phyloP scores from a whole-genome alignment of 345 rosid species.

The Populus simonii region DNA sequence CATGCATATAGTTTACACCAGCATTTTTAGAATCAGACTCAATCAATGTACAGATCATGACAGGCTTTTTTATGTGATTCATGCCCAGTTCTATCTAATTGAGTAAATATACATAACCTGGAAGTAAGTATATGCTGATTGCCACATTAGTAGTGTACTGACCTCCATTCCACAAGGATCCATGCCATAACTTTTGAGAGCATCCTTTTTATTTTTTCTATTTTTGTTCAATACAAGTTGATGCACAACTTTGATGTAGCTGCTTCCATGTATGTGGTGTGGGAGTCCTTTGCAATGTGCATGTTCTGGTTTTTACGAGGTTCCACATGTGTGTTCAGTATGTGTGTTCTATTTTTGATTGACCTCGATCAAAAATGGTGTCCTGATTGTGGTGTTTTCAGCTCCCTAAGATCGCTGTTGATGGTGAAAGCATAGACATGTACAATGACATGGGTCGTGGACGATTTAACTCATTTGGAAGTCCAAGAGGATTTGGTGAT shows the following conservation, averaged over 20 bases:
- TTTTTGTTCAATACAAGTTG: neutral
- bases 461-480: constrained; percentile 43
- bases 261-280: neutral
- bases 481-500: constrained; percentile 42
- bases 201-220: neutral
- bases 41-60: neutral
- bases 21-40: neutral
- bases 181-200: neutral
- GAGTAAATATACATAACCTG: neutral
- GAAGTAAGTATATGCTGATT: neutral
- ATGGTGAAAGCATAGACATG: constrained; percentile 49
- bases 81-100: neutral
- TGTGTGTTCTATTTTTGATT: neutral
- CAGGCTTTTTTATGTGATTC: neutral
- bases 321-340: no score
- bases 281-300: neutral
- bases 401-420: constrained; percentile 68
- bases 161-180: neutral
- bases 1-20: neutral
- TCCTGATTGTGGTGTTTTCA: constrained; percentile 28
- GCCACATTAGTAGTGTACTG: neutral
- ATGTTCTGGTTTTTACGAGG: neutral
- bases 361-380: neutral
- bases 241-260: neutral
- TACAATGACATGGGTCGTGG: constrained; percentile 34